Conservation (phyloP, 805 yeast species). For the Pichia sporocuriosa region DNA sequence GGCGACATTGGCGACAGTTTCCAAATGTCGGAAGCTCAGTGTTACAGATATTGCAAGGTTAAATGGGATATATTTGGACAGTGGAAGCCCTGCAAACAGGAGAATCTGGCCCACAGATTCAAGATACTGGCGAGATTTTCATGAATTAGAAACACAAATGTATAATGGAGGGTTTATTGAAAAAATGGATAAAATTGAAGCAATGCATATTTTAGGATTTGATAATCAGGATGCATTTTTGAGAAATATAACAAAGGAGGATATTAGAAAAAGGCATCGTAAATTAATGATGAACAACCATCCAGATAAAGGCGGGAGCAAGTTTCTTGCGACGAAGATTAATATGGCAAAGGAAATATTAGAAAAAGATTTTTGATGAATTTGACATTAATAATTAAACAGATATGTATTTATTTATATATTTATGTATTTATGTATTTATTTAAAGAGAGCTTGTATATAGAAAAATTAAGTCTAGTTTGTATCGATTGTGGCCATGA, state of each 20-base stretch:
- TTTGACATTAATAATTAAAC: not conserved
- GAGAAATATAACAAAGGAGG: slow-evolving; percentile 36
- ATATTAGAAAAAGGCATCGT: slow-evolving; percentile 68
- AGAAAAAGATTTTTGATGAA: slow-evolving; percentile 37
- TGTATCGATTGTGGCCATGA: not conserved
- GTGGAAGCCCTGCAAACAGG: not conserved
- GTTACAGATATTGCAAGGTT: slow-evolving; percentile 34
- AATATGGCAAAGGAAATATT: slow-evolving; percentile 79
- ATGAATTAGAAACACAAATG: slow-evolving; percentile 26
- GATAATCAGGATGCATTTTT: slow-evolving; percentile 26
- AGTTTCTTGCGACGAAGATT: slow-evolving; percentile 74
- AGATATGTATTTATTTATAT: too few species aligned
- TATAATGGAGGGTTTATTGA: slow-evolving; percentile 58
- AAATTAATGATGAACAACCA: slow-evolving; percentile 74
- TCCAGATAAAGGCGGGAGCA: slow-evolving; percentile 86
- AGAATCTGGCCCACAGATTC: slow-evolving; percentile 7
- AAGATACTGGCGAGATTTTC: slow-evolving; percentile 6
- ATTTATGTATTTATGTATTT: too few species aligned
- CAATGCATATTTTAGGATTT: slow-evolving; percentile 56
- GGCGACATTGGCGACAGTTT: slow-evolving; percentile 31
- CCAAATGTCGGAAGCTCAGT: slow-evolving; percentile 28
- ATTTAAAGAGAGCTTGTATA: too few species aligned
- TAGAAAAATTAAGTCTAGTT: too few species aligned
- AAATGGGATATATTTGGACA: slow-evolving; percentile 29
- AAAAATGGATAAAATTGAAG: slow-evolving; percentile 65